Base-by-base conservation (phyloP, 2,329 filamentous ascomycete genomes). In the Neospermospora avenae region DNA sequence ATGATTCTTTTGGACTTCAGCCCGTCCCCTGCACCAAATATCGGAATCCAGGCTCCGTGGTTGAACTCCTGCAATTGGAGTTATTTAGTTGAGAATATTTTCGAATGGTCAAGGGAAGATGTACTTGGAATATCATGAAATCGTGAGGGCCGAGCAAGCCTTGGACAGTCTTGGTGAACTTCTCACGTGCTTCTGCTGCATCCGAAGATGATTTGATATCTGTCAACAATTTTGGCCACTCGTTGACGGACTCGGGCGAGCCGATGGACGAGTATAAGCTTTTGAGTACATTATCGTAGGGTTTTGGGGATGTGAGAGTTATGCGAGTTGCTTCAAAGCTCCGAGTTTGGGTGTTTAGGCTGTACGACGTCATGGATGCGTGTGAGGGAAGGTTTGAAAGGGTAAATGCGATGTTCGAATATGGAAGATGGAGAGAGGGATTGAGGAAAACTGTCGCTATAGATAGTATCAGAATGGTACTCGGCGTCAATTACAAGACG, bases 121-220 rank as follows among this genome's bases (percentile, higher is more conserved):
- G 2, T 58, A 66, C 66, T 7, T 58, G 34, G 28, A 66, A 67
- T 11, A 62, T 60, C 65, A 68, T 68, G 42, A 68, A 68, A 22
- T 57, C 64, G 54, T 67, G 61, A 20, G 61, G 59, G 11, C 67
- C 67, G 56, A 63, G 35, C 1, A 20, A n/a, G 6, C 48, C 44
- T 4, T 62, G 51, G 2, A 61, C 45, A n/a, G 18, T 22, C 11
- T 41, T 24, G 1, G 55, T 57, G 37, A 65, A 68, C 1, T 44
- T 11, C n/a, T 65, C 58, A 34, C 58, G 59, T n/a, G 41, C 20
- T 20, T 58, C 42, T 18, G 34, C 16, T 41, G 54, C 53, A 0
- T 48, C 31, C 3, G 24, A 57, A 31, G 28, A 31, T 31, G 28
- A 31, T 31, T 31, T 31, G 20, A 64, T 58, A 18, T n/a, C 53